phyloP scores from a whole-genome alignment of 805 yeast species.

The Dipodascopsis tothii region DNA sequence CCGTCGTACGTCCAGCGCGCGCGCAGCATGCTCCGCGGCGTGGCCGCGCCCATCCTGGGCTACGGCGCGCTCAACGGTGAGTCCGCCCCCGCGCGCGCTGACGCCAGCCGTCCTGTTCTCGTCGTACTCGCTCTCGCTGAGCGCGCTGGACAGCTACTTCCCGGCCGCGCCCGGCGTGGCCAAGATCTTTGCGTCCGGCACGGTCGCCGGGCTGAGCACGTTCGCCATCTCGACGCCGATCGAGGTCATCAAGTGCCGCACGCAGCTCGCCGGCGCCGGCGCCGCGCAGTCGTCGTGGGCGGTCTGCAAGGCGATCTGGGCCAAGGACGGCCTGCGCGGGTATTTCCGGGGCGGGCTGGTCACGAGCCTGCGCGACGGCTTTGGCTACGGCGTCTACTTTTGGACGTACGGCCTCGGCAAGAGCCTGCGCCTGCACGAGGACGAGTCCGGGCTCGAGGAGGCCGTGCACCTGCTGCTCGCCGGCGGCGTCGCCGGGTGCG shows the following conservation, averaged over 20 bases:
- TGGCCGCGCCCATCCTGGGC: conserved; percentile 26
- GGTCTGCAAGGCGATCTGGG: conserved; percentile 10
- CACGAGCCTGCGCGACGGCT: conserved; percentile 23
- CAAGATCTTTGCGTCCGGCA: conserved; percentile 21
- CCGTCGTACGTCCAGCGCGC: not conserved
- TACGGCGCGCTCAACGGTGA: conserved; percentile 24
- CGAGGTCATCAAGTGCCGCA: conserved; percentile 23
- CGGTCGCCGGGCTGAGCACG: conserved; percentile 24
- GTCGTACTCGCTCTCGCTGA: conserved; percentile 10
- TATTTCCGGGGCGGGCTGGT: conserved; percentile 22
- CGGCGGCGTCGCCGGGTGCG: conserved; percentile 27
- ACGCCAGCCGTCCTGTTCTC: conserved; percentile 13
- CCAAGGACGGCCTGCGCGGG: conserved; percentile 20
- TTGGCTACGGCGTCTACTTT: conserved; percentile 27
- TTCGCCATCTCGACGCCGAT: conserved; percentile 23
- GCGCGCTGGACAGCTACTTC: conserved; percentile 2
- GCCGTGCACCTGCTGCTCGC: conserved; percentile 14
- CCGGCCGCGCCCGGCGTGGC: conserved; percentile 6
- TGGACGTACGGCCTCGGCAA: conserved; percentile 17
- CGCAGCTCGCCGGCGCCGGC: conserved; percentile 14
- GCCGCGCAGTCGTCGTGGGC: conserved; percentile 15
- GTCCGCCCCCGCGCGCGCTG: not conserved
- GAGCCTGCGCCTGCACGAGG: conserved; percentile 3
- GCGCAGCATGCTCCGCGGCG: conserved; percentile 18
- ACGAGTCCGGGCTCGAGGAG: conserved; percentile 2